Percentiles rank a stretch among this genome's conserved stretches.
Conservation (phyloP, 2,329 filamentous ascomycete species). For the Phoma sp. region DNA sequence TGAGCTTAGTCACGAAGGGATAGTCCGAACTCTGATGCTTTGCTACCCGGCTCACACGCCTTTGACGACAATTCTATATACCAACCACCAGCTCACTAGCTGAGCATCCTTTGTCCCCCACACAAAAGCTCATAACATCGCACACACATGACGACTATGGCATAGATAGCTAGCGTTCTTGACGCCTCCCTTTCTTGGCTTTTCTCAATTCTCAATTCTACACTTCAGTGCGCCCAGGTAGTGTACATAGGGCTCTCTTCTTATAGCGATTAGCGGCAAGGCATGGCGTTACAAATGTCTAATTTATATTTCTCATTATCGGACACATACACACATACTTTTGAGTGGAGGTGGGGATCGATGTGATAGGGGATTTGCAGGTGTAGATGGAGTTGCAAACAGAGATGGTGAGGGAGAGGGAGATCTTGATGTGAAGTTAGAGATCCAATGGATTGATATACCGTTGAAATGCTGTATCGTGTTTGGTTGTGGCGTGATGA, state of each 20-base stretch:
- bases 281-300: constrained; percentile 16
- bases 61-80: constrained; percentile 32
- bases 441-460: constrained; percentile 3
- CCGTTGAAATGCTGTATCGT: too few species aligned
- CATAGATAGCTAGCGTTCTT: constrained; percentile 7
- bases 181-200: background rate
- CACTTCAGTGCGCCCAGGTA: constrained; percentile 13
- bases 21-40: constrained; percentile 23
- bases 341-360: background rate
- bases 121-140: constrained; percentile 32
- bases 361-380: background rate
- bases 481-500: too few species aligned
- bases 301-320: constrained; percentile 14
- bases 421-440: constrained; percentile 4
- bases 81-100: constrained; percentile 40
- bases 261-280: constrained; percentile 19
- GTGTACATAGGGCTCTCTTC: constrained; percentile 18
- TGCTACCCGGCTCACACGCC: constrained; percentile 15
- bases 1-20: constrained; percentile 56
- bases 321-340: background rate
- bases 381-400: background rate
- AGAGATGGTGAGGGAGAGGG: too few species aligned
- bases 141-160: constrained; percentile 24
- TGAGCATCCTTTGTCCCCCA: constrained; percentile 33
- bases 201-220: background rate